Evolutionary conservation across 345 rosid species (phyloP), one percentile per base, ranked within the genome.

Genomic region (Cardamine chenopodiifolia): DNA sequence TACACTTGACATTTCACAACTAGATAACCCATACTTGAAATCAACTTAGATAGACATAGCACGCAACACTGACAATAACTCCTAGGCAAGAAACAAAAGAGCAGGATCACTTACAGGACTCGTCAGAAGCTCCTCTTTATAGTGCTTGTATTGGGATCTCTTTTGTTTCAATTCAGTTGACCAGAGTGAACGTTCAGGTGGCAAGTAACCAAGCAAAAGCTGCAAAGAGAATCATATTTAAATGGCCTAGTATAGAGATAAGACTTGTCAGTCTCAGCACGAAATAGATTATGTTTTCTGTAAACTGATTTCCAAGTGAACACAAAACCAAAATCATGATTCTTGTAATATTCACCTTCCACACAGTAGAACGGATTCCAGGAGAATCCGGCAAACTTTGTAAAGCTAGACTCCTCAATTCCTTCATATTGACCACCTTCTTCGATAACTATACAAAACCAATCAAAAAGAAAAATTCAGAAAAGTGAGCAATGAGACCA

Each of bases 161-260:
- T 82, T 95, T 80, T 86, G 93, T 35, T 89, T 82, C 80, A 95
- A 71, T 71, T 95, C 98, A 31, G 85, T 71, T 7, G 88, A 82
- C 99, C 99, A 95, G 6, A 87, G 89, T 12, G 82, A 83, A 39
- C 96, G 97, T 73, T 95, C 99, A 42, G 89, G 83, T 4, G 98
- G 94, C 56, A 95, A 78, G 82, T 90, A 95, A 32, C 98, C 99
- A 75, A 95, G 85, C 75, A 95, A 84, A 40, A 95, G 85, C 99
- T 95, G 89, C 81, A 80, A 53, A 75, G 63, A 32, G 28, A 66
- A 76, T 50, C 29, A 70, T 1, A 47, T 17, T 8, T 31, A 19
- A 70, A 19, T 25, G 12, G 6, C 26, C 10, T 3, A 39, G 15
- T 66, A 35, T 11, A 35, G 14, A 35, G 40, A 35, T 35, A 35